phyloP scores from a whole-genome alignment of 1,139 yeast species.

The Candida dubliniensis region DNA sequence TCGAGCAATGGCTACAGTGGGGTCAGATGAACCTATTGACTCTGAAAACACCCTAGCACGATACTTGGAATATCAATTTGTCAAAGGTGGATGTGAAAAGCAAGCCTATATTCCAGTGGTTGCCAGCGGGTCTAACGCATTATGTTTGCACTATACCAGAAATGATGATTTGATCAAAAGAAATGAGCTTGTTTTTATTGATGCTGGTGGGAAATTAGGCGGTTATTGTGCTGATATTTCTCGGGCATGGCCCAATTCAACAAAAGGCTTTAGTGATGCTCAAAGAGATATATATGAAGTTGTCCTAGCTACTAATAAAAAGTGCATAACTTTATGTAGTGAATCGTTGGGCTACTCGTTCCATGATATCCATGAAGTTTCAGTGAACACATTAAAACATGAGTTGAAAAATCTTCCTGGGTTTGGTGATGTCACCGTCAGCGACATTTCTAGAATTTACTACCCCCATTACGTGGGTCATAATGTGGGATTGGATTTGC shows the following conservation, averaged over 20 bases:
- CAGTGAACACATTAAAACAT: slow-evolving; percentile 56
- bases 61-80: slow-evolving; percentile 80
- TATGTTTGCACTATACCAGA: slow-evolving; percentile 87
- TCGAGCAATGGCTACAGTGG: slow-evolving; percentile 68
- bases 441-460: slow-evolving; percentile 54
- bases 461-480: slow-evolving; percentile 98
- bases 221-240: slow-evolving; percentile 97
- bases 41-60: slow-evolving; percentile 80
- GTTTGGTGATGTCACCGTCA: slow-evolving; percentile 45
- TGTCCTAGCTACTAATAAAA: slow-evolving; percentile 77
- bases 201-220: slow-evolving; percentile 93
- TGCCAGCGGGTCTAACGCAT: slow-evolving; percentile 86
- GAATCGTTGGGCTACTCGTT: slow-evolving; percentile 54
- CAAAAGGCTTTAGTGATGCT: slow-evolving; percentile 65
- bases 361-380: slow-evolving; percentile 73
- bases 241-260: slow-evolving; percentile 89
- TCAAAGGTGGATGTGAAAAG: slow-evolving; percentile 83
- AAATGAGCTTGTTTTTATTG: slow-evolving; percentile 86
- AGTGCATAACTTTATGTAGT: slow-evolving; percentile 70
- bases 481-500: slow-evolving; percentile 90
- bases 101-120: slow-evolving; percentile 95
- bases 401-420: slow-evolving; percentile 75
- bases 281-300: slow-evolving; percentile 88
- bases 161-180: slow-evolving; percentile 75
- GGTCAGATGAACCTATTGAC: slow-evolving; percentile 44